Base-by-base conservation (phyloP, 495 filamentous ascomycete species). In the Thozetella sp. region DNA sequence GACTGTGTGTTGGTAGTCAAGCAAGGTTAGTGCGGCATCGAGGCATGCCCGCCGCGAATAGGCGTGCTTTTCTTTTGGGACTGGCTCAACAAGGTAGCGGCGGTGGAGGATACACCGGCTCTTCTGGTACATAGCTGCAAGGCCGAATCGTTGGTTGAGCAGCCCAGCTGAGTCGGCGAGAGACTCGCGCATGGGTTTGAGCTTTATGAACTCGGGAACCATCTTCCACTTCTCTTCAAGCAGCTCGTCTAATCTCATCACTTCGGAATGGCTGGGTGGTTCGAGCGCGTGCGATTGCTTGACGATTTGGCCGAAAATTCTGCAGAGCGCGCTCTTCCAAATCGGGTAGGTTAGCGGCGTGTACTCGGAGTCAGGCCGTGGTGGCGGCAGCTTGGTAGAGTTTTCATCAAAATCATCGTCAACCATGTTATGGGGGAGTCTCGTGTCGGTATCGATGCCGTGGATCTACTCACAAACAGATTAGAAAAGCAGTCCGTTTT, bases 61-160 rank as follows among this genome's bases (percentile, higher is more conserved):
- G 2, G 82, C 77, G 61, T 87, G 90, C 34, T 91, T 81, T 34
- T 78, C 79, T 60, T 85, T 82, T 25, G 75, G 73, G 9, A 81
- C 74, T 3, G 77, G 77, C 58, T 85, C 80, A 15, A 77, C 79
- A 20, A 93, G 74, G 67, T 90, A 94, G 54, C 86, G 83, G 3
- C 90, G 84, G 66, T 94, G 91, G 25, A 93, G 76, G 15, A 93
- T 84, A 51, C 86, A 88, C 25, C 89, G 82, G n/a, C 82, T 77
- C 64, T 92, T 92, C 58, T 90, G 83, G 64, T 89, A 93, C 17
- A 93, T 71, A 3, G 92, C 69, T 13, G 88, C 85, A 17, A 93
- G 72, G 1, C 83, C 87, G 61, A 88, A 89, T 1, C 90, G 83
- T 57, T 89, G 86, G 67, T 90, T 87, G 55, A 93, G 84, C 2